Conservation (phyloP, 495 filamentous ascomycete species). For the Jackrogersella minutella region DNA sequence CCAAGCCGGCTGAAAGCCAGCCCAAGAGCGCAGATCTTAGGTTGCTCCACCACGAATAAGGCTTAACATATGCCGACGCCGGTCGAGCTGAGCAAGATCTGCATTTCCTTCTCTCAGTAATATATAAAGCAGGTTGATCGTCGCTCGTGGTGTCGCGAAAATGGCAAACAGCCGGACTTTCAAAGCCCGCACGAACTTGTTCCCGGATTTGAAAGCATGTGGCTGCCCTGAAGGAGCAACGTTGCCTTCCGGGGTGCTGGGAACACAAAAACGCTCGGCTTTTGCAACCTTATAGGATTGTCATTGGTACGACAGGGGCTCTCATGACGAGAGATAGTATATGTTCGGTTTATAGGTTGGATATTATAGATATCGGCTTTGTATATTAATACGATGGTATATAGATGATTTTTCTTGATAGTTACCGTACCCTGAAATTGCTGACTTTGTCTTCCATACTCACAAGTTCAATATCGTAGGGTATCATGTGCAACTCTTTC, state of each 20-base stretch:
- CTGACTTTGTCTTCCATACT: too few relatives aligned
- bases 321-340: neutral
- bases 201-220: conserved; percentile 13
- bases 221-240: conserved; percentile 9
- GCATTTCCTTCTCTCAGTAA: conserved; percentile 4
- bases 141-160: conserved; percentile 13
- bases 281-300: neutral
- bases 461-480: too few relatives aligned
- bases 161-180: conserved; percentile 23
- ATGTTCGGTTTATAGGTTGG: neutral
- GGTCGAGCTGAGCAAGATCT: conserved; percentile 34
- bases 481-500: too few relatives aligned
- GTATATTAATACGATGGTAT: neutral
- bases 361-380: neutral
- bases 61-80: conserved; percentile 20
- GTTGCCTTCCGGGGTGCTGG: conserved; percentile 4
- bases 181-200: conserved; percentile 15
- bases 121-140: conserved; percentile 33
- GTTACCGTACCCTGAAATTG: neutral
- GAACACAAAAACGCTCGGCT: neutral
- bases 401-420: neutral
- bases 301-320: neutral
- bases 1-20: conserved; percentile 41
- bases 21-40: conserved; percentile 12
- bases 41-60: neutral